These are phyloP conservation scores for Penicillium crystallinum DNA, from an alignment of 495 filamentous ascomycete genomes.

Conservation along the genomic window DNA sequence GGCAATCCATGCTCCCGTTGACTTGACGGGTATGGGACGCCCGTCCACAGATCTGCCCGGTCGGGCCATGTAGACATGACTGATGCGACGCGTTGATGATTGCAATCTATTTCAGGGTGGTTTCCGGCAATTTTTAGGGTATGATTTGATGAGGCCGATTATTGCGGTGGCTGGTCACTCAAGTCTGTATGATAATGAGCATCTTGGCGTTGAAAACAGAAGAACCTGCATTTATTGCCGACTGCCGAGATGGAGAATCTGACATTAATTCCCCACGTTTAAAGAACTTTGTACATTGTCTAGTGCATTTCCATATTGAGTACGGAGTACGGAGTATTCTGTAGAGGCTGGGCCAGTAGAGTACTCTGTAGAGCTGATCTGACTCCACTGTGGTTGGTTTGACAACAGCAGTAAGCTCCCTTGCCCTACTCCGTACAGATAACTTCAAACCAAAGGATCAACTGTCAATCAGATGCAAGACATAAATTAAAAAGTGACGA, in stretches of 20 bases:
- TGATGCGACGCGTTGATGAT: conserved; percentile 7
- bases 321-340: too few relatives aligned
- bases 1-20: conserved; percentile 2
- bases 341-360: too few relatives aligned
- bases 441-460: background rate
- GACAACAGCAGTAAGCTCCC: conserved; percentile 13
- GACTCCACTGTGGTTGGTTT: conserved; percentile 13
- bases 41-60: conserved; percentile 19
- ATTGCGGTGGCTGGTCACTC: background rate
- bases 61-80: conserved; percentile 13
- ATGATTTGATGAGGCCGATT: background rate
- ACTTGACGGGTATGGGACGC: conserved; percentile 14
- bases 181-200: conserved; percentile 3
- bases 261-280: background rate
- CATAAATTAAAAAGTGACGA: conserved; percentile 15
- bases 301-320: background rate
- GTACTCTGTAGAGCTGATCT: background rate
- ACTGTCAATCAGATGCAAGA: conserved; percentile 18
- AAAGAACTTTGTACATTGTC: background rate
- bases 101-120: background rate
- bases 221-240: background rate
- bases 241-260: background rate
- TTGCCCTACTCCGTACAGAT: background rate
- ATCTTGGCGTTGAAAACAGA: background rate
- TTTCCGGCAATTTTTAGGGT: background rate